Base-by-base conservation (phyloP, 78 protist species). In the Pirum gemmata region DNA sequence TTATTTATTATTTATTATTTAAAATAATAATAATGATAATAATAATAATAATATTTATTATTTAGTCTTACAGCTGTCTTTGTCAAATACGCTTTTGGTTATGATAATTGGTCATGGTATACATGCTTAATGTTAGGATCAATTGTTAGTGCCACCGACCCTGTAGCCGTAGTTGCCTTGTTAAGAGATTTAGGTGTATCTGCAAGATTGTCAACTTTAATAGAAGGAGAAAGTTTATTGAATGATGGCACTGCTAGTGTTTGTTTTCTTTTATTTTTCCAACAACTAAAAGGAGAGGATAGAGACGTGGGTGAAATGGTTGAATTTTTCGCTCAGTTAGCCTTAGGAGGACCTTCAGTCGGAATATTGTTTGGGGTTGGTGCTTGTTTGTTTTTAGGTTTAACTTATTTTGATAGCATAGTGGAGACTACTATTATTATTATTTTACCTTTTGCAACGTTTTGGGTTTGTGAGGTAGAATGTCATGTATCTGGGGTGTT, bases 81-180 rank as follows among this genome's bases (percentile, higher is more conserved):
- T 67, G 74, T 67, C 74, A 67, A 67, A 67, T 29, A 29, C 74
- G 38, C 74, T 29, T 29, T 27, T n/a, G 67, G 67, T 21, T 51
- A 51, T 13, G 67, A 51, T 51, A 27, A 34, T 34, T 38, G 25
- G 73, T 35, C 33, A 1, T 34, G 76, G 2, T 1, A 21, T 79
- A 41, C 67, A 84, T 41, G 67, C 13, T 83, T 72, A 29, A 38
- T 39, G 79, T 41, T 29, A 72, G 79, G n/a, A 5, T 25, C 13
- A 27, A 31, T 0, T 93, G 95, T 29, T 40, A 90, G 5, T 2
- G 89, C 35, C 13, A 51, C 67, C 13, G 96, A 93, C 39, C 96
- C 96, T 1, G 94, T 93, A 37, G 96, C 96, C 0, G 96, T 93
- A 41, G 94, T 93, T 29, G 91, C 96, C 1, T 40, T 89, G 73